These are phyloP conservation scores for Aspergillus transmontanensis DNA, from an alignment of 2,329 filamentous ascomycete species.

Conservation along the genomic window DNA sequence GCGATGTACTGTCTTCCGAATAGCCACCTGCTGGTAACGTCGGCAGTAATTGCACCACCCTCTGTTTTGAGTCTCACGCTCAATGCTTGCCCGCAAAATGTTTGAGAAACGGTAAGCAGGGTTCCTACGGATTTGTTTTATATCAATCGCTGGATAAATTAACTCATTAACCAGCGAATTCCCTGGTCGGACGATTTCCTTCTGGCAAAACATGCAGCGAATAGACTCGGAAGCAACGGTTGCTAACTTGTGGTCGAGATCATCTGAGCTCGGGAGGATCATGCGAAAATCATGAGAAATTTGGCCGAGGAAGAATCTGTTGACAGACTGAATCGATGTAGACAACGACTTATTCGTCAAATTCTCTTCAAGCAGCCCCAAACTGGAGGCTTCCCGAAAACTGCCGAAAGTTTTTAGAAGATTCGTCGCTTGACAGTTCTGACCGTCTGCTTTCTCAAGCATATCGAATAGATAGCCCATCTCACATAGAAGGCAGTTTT, in stretches of 20 bases:
- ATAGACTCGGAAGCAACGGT: constrained; percentile 58
- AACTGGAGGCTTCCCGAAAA: constrained; percentile 73
- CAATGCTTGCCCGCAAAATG: constrained; percentile 88
- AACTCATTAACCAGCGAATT: constrained; percentile 84
- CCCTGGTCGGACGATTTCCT: constrained; percentile 78
- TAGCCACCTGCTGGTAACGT: constrained; percentile 84
- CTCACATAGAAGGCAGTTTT: constrained; percentile 87
- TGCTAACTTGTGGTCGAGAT: constrained; percentile 68
- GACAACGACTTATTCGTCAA: constrained; percentile 72
- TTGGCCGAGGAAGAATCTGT: constrained; percentile 81
- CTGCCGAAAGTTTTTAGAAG: constrained; percentile 86
- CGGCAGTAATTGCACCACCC: constrained; percentile 94
- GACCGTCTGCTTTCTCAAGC: constrained; percentile 91
- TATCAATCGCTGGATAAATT: constrained; percentile 67
- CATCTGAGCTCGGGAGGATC: constrained; percentile 62
- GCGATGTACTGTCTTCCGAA: constrained; percentile 78
- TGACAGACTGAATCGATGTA: constrained; percentile 81
- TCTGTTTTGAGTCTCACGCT: constrained; percentile 82
- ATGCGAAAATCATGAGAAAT: constrained; percentile 75
- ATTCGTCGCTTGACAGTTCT: constrained; percentile 95
- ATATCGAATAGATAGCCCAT: constrained; percentile 96
- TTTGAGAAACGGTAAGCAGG: constrained; percentile 72
- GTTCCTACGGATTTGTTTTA: constrained; percentile 54
- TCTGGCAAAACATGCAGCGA: constrained; percentile 81
- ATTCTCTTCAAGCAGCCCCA: constrained; percentile 85